phyloP scores from a whole-genome alignment of 2,329 filamentous ascomycete genomes.

The Aspergillus sp. region DNA sequence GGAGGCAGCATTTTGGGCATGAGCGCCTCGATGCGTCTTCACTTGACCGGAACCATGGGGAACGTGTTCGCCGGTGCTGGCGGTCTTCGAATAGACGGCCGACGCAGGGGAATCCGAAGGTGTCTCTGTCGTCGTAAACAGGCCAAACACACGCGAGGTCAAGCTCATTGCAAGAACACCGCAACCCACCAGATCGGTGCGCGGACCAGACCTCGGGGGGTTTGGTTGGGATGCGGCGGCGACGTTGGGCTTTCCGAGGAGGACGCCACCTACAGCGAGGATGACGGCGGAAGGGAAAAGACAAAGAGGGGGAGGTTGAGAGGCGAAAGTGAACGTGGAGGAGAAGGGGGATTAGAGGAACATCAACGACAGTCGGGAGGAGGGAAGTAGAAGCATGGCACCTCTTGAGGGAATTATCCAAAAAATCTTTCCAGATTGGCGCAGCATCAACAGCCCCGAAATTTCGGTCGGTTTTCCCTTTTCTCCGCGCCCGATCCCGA shows the following conservation, averaged over 20 bases:
- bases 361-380: constrained; percentile 9
- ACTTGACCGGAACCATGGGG: constrained; percentile 14
- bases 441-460: constrained; percentile 19
- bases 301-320: constrained; percentile 5
- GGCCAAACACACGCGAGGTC: constrained; percentile 53
- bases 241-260: constrained; percentile 13
- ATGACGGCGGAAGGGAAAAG: constrained; percentile 4
- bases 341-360: constrained; percentile 5
- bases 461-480: constrained; percentile 34
- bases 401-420: constrained; percentile 5
- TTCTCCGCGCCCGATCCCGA: constrained; percentile 30
- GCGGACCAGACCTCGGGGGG: constrained; percentile 27
- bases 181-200: constrained; percentile 33
- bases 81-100: constrained; percentile 30
- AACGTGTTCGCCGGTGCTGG: constrained; percentile 20
- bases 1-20: constrained; percentile 37
- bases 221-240: constrained; percentile 23
- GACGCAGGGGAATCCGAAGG: constrained; percentile 26
- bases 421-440: constrained; percentile 2
- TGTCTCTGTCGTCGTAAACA: constrained; percentile 49
- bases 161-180: constrained; percentile 55
- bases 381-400: constrained; percentile 16
- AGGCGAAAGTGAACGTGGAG: constrained; percentile 4
- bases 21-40: constrained; percentile 13
- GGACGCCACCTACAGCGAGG: constrained; percentile 15